phyloP scores from a whole-genome alignment of 331 rosid genomes.

The Stylosanthes scabra region DNA sequence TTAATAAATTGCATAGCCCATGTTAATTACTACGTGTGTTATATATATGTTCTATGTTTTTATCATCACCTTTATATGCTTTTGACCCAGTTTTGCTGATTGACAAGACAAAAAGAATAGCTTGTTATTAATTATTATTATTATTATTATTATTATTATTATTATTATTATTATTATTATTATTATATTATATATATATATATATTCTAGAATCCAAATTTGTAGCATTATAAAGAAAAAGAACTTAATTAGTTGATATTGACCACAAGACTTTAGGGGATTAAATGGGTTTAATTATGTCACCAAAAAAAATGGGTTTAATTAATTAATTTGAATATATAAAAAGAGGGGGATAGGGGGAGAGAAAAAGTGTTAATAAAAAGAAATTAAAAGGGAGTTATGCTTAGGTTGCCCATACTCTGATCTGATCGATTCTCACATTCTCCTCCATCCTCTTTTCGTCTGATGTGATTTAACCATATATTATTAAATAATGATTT shows the following conservation, averaged over 20 bases:
- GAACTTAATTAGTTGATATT: too few species aligned
- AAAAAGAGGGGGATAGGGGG: background rate
- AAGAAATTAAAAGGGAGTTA: slow-evolving; percentile 39
- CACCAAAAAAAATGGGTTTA: too few species aligned
- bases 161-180: too few species aligned
- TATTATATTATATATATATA: too few species aligned
- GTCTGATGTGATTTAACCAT: slow-evolving; percentile 44
- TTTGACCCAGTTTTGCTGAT: background rate
- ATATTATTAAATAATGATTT: slow-evolving; percentile 7
- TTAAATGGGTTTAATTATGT: background rate
- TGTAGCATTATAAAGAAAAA: too few species aligned
- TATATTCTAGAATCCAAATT: too few species aligned
- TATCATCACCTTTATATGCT: background rate
- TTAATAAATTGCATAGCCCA: background rate
- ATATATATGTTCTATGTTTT: background rate
- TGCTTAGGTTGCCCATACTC: slow-evolving; percentile 64
- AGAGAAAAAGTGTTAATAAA: slow-evolving; percentile 11
- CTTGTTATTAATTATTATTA: too few species aligned
- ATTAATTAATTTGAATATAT: too few species aligned
- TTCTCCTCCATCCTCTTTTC: slow-evolving; percentile 61
- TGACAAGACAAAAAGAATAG: background rate
- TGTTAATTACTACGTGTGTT: background rate
- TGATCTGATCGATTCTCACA: slow-evolving; percentile 53
- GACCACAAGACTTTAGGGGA: background rate
- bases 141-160: too few species aligned